Evolutionary conservation across 192 early-diverging fungal species (phyloP).

Genomic region (Mortierella alpina): DNA sequence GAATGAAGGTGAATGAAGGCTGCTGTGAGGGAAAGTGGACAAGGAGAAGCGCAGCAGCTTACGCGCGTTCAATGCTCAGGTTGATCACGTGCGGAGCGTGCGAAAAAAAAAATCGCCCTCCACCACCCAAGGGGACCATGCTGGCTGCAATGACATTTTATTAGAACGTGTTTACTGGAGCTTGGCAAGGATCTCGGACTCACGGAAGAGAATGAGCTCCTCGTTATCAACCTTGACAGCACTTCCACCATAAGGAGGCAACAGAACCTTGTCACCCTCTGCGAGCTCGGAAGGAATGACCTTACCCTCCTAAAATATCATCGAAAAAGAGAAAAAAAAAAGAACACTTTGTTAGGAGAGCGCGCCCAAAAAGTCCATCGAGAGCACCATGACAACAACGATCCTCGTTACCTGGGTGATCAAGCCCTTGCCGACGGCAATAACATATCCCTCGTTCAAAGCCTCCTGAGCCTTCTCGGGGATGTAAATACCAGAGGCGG

Average conservation of each 20-base stretch:
- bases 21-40: too few relatives aligned
- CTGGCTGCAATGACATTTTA: too few relatives aligned
- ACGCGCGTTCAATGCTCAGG: too few relatives aligned
- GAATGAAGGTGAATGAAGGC: too few relatives aligned
- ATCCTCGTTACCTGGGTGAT: constrained; percentile 71
- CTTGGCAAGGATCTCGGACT: constrained; percentile 95
- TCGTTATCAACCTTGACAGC: constrained; percentile 91
- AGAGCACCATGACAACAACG: not conserved
- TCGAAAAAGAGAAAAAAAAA: not conserved
- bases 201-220: constrained; percentile 93
- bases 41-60: too few relatives aligned
- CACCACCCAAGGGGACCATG: too few relatives aligned
- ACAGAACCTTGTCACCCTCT: constrained; percentile 94
- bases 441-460: constrained; percentile 95
- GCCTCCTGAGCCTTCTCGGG: constrained; percentile 99
- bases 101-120: too few relatives aligned
- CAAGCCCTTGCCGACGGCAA: constrained; percentile 93
- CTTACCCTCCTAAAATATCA: constrained; percentile 74
- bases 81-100: too few relatives aligned
- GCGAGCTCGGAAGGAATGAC: constrained; percentile 82
- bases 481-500: constrained; percentile 94
- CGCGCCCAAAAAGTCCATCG: not conserved
- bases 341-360: not conserved
- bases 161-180: constrained; percentile 62
- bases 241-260: constrained; percentile 96